Evolutionary conservation across 768 basidiomycete species (phyloP).

Genomic region (Calocera viscosa): DNA sequence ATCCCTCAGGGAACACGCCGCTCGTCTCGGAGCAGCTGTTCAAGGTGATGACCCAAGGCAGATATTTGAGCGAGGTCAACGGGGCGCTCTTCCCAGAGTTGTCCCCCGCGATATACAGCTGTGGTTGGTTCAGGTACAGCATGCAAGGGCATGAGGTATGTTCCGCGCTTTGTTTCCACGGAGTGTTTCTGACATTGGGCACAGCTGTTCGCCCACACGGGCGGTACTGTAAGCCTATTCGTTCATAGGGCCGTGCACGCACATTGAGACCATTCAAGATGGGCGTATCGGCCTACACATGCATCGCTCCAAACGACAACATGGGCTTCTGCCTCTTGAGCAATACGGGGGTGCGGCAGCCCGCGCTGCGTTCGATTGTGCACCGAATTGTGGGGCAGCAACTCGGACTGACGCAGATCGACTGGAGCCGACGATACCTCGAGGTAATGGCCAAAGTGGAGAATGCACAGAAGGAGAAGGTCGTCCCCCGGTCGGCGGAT

Average conservation of each 20-base stretch:
- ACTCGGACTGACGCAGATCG: constrained; percentile 9
- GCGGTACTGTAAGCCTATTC: constrained; percentile 18
- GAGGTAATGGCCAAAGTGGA: constrained; percentile 6
- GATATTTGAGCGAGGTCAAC: constrained; percentile 20
- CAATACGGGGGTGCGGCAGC: constrained; percentile 23
- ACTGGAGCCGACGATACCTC: constrained; percentile 12
- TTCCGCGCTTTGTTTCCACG: neutral
- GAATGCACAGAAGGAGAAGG: neutral
- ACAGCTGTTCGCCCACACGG: constrained; percentile 29
- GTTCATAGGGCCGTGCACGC: neutral
- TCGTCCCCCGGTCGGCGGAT: neutral
- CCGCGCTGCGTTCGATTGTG: constrained; percentile 13
- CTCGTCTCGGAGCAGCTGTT: constrained; percentile 28
- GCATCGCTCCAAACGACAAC: constrained; percentile 29
- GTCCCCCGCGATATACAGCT: constrained; percentile 31
- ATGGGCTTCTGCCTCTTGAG: constrained; percentile 30
- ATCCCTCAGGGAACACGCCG: constrained; percentile 23
- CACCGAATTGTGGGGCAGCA: constrained; percentile 21
- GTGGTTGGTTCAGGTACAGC: constrained; percentile 33
- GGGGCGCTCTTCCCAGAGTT: constrained; percentile 14
- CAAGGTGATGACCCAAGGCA: constrained; percentile 25
- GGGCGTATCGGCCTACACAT: constrained; percentile 26
- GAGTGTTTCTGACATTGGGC: neutral
- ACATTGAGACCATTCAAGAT: constrained; percentile 12
- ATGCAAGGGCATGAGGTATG: constrained; percentile 34